Evolutionary conservation across 257 asterid genomes (phyloP), one percentile per base, ranked within the genome.

Genomic region (Nicotiana tomentosiformis): DNA sequence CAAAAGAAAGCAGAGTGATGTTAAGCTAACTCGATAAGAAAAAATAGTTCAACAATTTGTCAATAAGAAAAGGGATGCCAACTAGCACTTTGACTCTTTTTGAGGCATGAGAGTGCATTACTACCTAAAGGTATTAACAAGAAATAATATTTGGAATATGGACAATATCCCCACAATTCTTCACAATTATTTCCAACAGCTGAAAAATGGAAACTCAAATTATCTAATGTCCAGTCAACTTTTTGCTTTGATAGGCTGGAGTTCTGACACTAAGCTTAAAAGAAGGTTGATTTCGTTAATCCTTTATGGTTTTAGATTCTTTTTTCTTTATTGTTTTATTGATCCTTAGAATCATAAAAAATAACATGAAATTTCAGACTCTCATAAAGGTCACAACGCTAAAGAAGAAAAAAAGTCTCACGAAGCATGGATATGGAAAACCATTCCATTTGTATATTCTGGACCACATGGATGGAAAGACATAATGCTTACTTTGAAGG

Each of bases 141-240:
- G 43, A 37, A 37, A 37, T 4, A 39, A 39, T 39, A 39, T 1
- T 39, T 39, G 46, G 46, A 23, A 84, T 84, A 84, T 89, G 92
- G 85, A 89, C 90, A 83, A 83, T 80, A 77, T 89, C 90, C 60
- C 92, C 92, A 67, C 92, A 89, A 60, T 89, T 89, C 84, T 89
- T 89, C 69, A 89, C 89, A 81, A 87, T 72, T 60, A 90, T 89
- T 87, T 89, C 92, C 84, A 89, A 77, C n/a, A 89, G 85, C 92
- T 89, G 76, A 76, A 82, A 84, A 78, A 78, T 26, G 14, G 60
- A 30, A 69, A 67, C 69, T 68, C 64, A 82, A 84, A 49, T 32
- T 43, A 62, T 81, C 57, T 32, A 74, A 16, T 64, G 39, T 29
- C 64, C 35, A 56, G 53, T 68, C 82, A 58, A 60, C 64, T 10